A percentile compares a stretch with the other conserved stretches of the same genome.
These are phyloP conservation scores for Cordyceps pruinosa DNA, from an alignment of 2,329 filamentous ascomycete species.

Conservation along the genomic window DNA sequence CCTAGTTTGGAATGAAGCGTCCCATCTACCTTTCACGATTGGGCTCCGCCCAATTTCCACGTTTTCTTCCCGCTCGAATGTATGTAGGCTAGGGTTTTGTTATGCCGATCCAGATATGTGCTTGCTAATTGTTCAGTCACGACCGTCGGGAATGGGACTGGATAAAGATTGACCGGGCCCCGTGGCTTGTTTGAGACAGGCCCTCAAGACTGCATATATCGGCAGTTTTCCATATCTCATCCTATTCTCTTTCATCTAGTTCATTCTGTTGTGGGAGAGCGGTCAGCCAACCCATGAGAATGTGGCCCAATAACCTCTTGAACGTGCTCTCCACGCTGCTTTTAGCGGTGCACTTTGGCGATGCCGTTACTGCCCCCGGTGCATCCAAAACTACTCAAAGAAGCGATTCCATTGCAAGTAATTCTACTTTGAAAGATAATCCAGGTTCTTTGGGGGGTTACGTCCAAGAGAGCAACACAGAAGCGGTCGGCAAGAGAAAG, in stretches of 20 bases:
- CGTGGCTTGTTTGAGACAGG: neutral
- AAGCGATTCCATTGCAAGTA: neutral
- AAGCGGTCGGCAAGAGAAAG: slow-evolving; percentile 19
- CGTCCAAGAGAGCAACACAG: neutral
- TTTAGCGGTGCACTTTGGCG: neutral
- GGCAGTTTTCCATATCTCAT: neutral
- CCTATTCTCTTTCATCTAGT: neutral
- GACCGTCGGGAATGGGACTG: neutral
- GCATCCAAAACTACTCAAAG: neutral
- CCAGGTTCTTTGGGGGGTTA: too few species aligned
- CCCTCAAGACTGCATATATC: neutral
- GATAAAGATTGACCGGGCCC: neutral
- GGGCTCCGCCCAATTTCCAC: neutral
- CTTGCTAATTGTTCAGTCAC: neutral
- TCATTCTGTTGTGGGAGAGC: neutral
- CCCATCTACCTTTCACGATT: neutral
- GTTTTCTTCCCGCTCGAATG: slow-evolving; percentile 1
- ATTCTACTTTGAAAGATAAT: neutral
- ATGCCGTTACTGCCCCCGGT: neutral
- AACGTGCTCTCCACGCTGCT: neutral
- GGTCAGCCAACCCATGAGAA: neutral
- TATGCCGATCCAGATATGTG: neutral
- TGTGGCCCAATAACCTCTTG: neutral
- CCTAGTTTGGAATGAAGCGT: neutral
- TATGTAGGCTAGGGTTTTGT: neutral